Percentiles rank a stretch among this genome's conserved stretches.
Evolutionary conservation across 1,139 yeast species (phyloP).

Genomic region (Saccharomycopsis crataegensis): DNA sequence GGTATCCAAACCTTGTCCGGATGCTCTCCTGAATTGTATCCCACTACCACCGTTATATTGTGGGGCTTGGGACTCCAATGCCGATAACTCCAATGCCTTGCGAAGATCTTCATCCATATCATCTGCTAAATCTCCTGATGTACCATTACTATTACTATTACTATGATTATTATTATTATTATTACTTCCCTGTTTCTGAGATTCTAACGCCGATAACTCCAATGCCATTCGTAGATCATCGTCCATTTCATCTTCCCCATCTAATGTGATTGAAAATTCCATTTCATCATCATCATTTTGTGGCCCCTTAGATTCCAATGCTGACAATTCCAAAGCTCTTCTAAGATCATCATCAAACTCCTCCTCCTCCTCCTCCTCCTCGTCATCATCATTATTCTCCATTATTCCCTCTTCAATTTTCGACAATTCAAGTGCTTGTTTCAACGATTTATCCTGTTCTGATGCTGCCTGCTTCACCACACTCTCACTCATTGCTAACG

Average conservation of each 20-base stretch:
- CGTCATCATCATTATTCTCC: neutral
- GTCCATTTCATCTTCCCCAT: neutral
- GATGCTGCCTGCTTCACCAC: neutral
- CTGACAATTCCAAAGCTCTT: constrained; percentile 6
- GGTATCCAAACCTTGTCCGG: neutral
- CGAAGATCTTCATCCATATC: neutral
- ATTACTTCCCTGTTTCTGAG: neutral
- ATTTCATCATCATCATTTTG: neutral
- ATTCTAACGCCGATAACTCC: constrained; percentile 4
- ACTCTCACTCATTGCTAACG: constrained; percentile 16
- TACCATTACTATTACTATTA: too few species aligned
- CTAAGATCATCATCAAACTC: constrained; percentile 6
- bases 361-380: constrained; percentile 2
- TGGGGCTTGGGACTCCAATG: neutral
- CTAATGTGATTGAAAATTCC: neutral
- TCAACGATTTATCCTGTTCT: neutral
- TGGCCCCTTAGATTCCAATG: neutral
- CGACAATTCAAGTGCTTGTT: constrained; percentile 6
- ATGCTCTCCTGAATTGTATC: too few species aligned
- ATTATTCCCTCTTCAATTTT: neutral
- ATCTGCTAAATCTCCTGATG: neutral
- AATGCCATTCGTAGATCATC: neutral
- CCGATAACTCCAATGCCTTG: constrained; percentile 5
- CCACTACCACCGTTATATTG: too few species aligned
- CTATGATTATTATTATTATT: neutral